Conservation (phyloP, 1,284 basidiomycete species). For the Hypsizygus ulmarius region DNA sequence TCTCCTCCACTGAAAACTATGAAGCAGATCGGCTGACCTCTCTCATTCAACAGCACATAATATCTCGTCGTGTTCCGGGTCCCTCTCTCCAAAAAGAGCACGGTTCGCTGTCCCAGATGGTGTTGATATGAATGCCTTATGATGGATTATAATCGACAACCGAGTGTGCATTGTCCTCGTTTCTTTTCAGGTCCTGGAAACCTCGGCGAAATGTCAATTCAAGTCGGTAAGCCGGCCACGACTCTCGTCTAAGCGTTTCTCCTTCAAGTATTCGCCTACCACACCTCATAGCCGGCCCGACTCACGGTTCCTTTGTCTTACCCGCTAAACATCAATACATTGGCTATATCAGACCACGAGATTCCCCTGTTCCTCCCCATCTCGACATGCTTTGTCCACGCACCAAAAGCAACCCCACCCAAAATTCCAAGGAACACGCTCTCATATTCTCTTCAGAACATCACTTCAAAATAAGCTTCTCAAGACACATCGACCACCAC, state of each 20-base stretch:
- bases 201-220: conserved; percentile 2
- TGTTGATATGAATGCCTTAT: neutral
- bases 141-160: neutral
- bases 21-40: too few species aligned
- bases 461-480: too few species aligned
- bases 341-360: neutral
- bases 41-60: too few species aligned
- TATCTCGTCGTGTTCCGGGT: neutral
- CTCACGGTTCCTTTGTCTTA: neutral
- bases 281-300: neutral
- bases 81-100: neutral
- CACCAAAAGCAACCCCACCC: too few species aligned
- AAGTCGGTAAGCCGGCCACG: neutral
- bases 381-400: too few species aligned
- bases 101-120: conserved; percentile 1
- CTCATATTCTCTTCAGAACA: too few species aligned
- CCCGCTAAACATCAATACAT: neutral
- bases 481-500: too few species aligned
- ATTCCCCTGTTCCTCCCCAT: neutral
- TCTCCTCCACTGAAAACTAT: too few species aligned
- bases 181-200: neutral
- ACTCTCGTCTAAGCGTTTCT: conserved; percentile 3
- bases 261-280: neutral
- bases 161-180: neutral
- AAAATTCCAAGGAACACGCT: too few species aligned